Conservation (phyloP, 2,329 filamentous ascomycete genomes). For the Penicillium hesseltinei region DNA sequence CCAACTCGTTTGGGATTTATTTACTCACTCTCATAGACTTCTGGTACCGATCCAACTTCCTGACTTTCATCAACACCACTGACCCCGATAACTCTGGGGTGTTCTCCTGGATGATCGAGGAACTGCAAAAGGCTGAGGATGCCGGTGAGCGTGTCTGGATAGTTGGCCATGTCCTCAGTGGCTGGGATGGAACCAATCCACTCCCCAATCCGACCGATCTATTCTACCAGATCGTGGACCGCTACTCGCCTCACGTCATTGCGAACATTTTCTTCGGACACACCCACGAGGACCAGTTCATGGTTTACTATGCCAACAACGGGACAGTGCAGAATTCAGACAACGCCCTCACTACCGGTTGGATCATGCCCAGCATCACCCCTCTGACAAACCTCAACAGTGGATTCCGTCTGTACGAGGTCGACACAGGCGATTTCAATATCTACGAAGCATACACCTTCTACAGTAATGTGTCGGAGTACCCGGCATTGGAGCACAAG, state of each 20-base stretch:
- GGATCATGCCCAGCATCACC: constrained; percentile 54
- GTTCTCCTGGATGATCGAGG: constrained; percentile 51
- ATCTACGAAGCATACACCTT: constrained; percentile 56
- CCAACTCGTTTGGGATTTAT: constrained; percentile 20
- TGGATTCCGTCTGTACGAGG: constrained; percentile 55
- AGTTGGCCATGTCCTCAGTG: constrained; percentile 54
- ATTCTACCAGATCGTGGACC: constrained; percentile 56
- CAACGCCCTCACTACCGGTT: constrained; percentile 50
- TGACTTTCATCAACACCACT: constrained; percentile 54
- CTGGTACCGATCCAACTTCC: constrained; percentile 41
- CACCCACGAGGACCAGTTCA: constrained; percentile 55
- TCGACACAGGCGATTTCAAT: constrained; percentile 55
- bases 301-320: constrained; percentile 56
- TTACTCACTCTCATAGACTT: constrained; percentile 18
- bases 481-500: constrained; percentile 36
- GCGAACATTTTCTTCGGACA: constrained; percentile 57
- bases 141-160: constrained; percentile 55
- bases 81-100: constrained; percentile 52
- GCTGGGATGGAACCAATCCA: constrained; percentile 57
- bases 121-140: constrained; percentile 55
- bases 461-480: constrained; percentile 52
- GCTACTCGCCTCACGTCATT: constrained; percentile 56
- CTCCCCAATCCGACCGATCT: constrained; percentile 54
- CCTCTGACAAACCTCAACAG: constrained; percentile 56
- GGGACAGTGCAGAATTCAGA: constrained; percentile 43